Conservation (phyloP, 2,329 filamentous ascomycete genomes). For the Colletotrichum phormii region DNA sequence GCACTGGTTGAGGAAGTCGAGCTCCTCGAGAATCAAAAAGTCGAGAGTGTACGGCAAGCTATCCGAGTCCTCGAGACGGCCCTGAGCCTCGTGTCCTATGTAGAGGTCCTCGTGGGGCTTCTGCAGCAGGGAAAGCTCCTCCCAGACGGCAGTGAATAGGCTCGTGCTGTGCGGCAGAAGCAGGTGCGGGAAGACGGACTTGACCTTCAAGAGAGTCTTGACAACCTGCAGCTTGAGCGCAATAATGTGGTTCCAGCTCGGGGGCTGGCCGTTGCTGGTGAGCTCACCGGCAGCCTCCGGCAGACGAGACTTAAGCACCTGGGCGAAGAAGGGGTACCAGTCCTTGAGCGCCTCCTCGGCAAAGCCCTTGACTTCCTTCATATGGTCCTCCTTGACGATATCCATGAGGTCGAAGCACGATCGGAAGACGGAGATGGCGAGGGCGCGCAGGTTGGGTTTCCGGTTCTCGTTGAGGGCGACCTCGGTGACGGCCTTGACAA, state of each 20-base stretch:
- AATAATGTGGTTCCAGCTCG: constrained; percentile 83
- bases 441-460: constrained; percentile 80
- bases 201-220: constrained; percentile 91
- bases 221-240: constrained; percentile 92
- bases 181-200: constrained; percentile 83
- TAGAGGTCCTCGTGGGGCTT: constrained; percentile 84
- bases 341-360: constrained; percentile 84
- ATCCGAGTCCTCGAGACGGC: constrained; percentile 89
- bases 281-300: constrained; percentile 71
- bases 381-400: constrained; percentile 95
- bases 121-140: constrained; percentile 82
- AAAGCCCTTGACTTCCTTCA: constrained; percentile 86
- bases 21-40: constrained; percentile 90
- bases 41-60: constrained; percentile 94
- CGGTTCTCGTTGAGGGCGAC: constrained; percentile 82
- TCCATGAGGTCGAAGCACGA: constrained; percentile 95
- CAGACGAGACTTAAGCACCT: constrained; percentile 79
- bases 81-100: constrained; percentile 86
- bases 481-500: constrained; percentile 85
- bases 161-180: constrained; percentile 84
- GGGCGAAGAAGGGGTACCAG: constrained; percentile 92
- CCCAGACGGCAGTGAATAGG: constrained; percentile 90
- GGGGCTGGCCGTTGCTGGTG: constrained; percentile 62
- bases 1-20: constrained; percentile 94
- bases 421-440: constrained; percentile 91